Evolutionary conservation across 441 rosid species (phyloP).

Genomic region (Erodium trifolium): DNA sequence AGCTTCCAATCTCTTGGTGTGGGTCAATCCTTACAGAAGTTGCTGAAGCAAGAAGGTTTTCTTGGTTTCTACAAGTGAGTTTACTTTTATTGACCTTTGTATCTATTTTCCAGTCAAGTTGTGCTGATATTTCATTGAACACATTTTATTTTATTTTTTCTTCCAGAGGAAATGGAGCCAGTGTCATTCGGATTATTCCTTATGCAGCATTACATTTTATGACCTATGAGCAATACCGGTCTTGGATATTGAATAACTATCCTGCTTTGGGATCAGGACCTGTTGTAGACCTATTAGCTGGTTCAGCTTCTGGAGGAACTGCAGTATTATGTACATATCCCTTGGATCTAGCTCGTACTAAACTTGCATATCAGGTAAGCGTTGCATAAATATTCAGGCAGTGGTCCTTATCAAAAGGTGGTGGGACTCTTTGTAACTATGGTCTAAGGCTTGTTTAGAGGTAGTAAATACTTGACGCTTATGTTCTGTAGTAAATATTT

Average conservation of each 20-base stretch:
- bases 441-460: neutral
- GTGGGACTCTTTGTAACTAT: constrained; percentile 1
- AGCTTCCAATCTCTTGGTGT: constrained; percentile 79
- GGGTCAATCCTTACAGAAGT: constrained; percentile 56
- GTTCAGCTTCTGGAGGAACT: constrained; percentile 91
- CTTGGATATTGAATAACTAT: constrained; percentile 68
- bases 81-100: constrained; percentile 8
- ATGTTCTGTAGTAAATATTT: neutral
- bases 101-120: constrained; percentile 1
- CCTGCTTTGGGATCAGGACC: constrained; percentile 74
- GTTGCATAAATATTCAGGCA: constrained; percentile 12
- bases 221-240: constrained; percentile 90
- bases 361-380: constrained; percentile 89
- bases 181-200: constrained; percentile 85
- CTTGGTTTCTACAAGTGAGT: constrained; percentile 79
- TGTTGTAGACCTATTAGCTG: constrained; percentile 83
- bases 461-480: neutral
- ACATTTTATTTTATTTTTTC: constrained; percentile 14
- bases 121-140: constrained; percentile 14
- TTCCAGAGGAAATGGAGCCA: constrained; percentile 86
- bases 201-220: constrained; percentile 95
- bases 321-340: constrained; percentile 95
- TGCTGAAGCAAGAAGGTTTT: constrained; percentile 73
- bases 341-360: constrained; percentile 89
- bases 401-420: constrained; percentile 10